Evolutionary conservation across 495 filamentous ascomycete genomes (phyloP), one percentile per base, ranked within the genome.

Genomic region (Xylaria intraflava): DNA sequence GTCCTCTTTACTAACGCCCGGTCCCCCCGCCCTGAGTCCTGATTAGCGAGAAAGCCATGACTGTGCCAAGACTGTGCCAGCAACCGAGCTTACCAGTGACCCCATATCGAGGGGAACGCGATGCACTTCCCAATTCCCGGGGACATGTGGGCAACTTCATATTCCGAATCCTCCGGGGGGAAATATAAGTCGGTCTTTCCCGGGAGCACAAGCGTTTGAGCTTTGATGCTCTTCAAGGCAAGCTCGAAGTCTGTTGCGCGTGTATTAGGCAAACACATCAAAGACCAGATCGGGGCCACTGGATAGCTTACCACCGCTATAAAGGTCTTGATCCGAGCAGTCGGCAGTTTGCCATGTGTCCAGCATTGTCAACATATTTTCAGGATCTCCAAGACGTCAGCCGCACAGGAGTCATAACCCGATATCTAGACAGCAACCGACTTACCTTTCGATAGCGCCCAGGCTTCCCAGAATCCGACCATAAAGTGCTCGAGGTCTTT

Each of bases 291-390:
- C 10, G 20, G 11, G 1, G 47, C 39, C 12, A n/a, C n/a, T n/a
- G n/a, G n/a, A n/a, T 38, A 48, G 29, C 45, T 42, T 43, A 55
- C 52, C 39, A 12, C 83, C 82, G 53, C 83, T 78, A 53, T 86
- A 86, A 22, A 77, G 78, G 44, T 78, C 77, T 59, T 86, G 83
- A 26, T 75, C 60, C 1, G 82, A 83, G 51, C 80, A 77, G 58
- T 89, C 82, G 24, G 76, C 86, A 49, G 78, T 74, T 65, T 89
- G 85, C 86, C 86, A 89, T n/a, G 85, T 88, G 48, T 83, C 77
- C 5, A 83, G 62, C 83, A 88, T 84, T 1, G 74, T 76, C 1
- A 87, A 67, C 53, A 88, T 68, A 53, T 86, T 85, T 55, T 83
- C 84, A 0, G 83, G 83, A 44, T 87, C 83, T 84, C 52, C 2